Evolutionary conservation across 257 asterid genomes (phyloP).

Genomic region (Ballota nigra): DNA sequence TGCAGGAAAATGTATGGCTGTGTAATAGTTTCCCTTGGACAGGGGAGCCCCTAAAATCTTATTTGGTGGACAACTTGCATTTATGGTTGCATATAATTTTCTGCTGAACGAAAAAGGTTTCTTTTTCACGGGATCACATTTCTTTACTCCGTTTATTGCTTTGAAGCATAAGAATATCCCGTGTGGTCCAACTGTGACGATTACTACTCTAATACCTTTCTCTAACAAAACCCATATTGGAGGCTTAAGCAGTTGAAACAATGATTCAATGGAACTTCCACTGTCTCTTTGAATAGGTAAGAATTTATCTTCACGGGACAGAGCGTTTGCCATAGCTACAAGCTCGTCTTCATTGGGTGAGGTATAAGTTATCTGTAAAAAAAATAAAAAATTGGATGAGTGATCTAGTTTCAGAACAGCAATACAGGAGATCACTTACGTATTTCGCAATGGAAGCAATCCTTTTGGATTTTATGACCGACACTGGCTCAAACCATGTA

Average conservation of each 20-base stretch:
- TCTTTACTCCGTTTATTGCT: slow-evolving; percentile 31
- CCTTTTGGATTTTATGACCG: slow-evolving; percentile 78
- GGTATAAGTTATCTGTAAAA: slow-evolving; percentile 64
- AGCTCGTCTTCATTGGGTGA: slow-evolving; percentile 97
- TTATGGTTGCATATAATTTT: slow-evolving; percentile 47
- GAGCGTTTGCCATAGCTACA: slow-evolving; percentile 87
- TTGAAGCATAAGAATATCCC: slow-evolving; percentile 77
- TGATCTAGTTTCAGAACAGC: not conserved
- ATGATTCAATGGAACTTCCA: slow-evolving; percentile 29
- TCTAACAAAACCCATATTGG: slow-evolving; percentile 71
- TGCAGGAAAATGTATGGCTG: slow-evolving; percentile 76
- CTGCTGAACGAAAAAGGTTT: slow-evolving; percentile 33
- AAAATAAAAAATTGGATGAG: slow-evolving; percentile 19
- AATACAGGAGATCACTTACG: slow-evolving; percentile 46
- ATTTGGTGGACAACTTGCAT: slow-evolving; percentile 44
- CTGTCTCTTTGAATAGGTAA: slow-evolving; percentile 39
- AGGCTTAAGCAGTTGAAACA: slow-evolving; percentile 73
- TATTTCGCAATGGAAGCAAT: slow-evolving; percentile 68
- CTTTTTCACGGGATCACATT: slow-evolving; percentile 15
- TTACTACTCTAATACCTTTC: slow-evolving; percentile 68
- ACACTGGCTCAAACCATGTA: slow-evolving; percentile 96
- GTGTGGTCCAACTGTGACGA: slow-evolving; percentile 78
- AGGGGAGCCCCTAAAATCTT: slow-evolving; percentile 28
- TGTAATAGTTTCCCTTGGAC: slow-evolving; percentile 28
- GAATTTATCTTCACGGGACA: slow-evolving; percentile 45